Evolutionary conservation across 768 basidiomycete species (phyloP), one percentile per base, ranked within the genome.

Genomic region (Russula sp.): DNA sequence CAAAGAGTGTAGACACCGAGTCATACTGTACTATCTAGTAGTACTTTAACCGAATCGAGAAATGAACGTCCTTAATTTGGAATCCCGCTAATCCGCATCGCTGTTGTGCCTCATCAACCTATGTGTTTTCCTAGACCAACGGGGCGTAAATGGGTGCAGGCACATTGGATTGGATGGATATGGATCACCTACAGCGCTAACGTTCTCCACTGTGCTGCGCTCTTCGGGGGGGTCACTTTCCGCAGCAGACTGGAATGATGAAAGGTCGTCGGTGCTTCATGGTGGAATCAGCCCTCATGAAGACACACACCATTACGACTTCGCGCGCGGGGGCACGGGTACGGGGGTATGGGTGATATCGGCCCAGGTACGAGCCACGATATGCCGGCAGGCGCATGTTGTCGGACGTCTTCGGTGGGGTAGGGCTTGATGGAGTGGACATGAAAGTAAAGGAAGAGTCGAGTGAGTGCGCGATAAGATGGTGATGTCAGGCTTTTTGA

Each of bases 291-390:
- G 20, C n/a, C 1, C 1, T 29, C 48, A 35, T 16, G 32, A 22
- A 1, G 6, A 7, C 11, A 63, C 54, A 8, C 18, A 65, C 64
- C 60, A 53, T 35, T 25, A 63, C 52, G 13, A 63, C 46, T 53
- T 63, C 56, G 38, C 56, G 56, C 6, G 51, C 52, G 10, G 64
- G 61, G 38, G 16, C 43, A 16, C 52, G 53, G 34, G 61, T 63
- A 35, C 57, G 62, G 45, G 65, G 65, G 8, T 65, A 65, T 22
- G 61, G 65, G 32, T 63, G 65, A 29, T 63, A 65, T 47, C 65
- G 56, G 5, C 58, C 52, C 1, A 65, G 45, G 34, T 64, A 64
- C 20, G 65, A 63, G 7, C 10, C 52, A 34, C 65, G 65, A 38
- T 65, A 65, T 18, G 65, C 56, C 8, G 61, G 65, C 22, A 65